Evolutionary conservation across 257 asterid genomes (phyloP), one percentile per base, ranked within the genome.

Genomic region (Verbena officinalis): DNA sequence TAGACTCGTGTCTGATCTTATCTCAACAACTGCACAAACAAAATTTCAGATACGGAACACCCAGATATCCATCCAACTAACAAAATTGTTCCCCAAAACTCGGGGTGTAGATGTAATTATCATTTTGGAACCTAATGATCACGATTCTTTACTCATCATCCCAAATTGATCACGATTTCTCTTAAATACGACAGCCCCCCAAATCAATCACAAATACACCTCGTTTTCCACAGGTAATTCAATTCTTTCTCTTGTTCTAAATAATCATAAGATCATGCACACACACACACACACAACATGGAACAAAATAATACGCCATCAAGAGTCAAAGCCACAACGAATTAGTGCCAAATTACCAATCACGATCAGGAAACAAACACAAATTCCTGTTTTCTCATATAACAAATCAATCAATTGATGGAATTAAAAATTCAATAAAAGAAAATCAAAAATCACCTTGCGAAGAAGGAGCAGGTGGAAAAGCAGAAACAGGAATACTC

Each of bases 401-500:
- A 0, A 9, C 48, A 23, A 46, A 65, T 21, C 20, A 72, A 59
- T 7, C 1, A 3, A 12, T 6, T 13, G 43, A 61, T 14, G 24
- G 59, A 39, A 30, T 27, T 2, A 27, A 27, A 27, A 5, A 27
- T 27, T 2, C 2, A 27, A 2, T 2, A 27, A 27, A 27, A 2
- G 5, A 27, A 27, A 27, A 2, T 27, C 1, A 38, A 19, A 60
- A 16, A 14, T 15, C 17, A 85, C 99, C 95, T 75, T 90, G 88
- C 45, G 87, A 72, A 6, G 92, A 68, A 59, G 96, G 92, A 72
- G 97, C 88, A 71, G 72, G 83, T 21, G 99, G 99, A 9, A 94
- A 94, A 67, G 88, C 85, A 71, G 99, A 94, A 14, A 94, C 99
- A 20, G 97, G 97, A 73, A 94, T 86, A 64, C 89, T 88, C 76